Evolutionary conservation across 2,329 filamentous ascomycete species (phyloP).

Genomic region (Colletotrichum sp.): DNA sequence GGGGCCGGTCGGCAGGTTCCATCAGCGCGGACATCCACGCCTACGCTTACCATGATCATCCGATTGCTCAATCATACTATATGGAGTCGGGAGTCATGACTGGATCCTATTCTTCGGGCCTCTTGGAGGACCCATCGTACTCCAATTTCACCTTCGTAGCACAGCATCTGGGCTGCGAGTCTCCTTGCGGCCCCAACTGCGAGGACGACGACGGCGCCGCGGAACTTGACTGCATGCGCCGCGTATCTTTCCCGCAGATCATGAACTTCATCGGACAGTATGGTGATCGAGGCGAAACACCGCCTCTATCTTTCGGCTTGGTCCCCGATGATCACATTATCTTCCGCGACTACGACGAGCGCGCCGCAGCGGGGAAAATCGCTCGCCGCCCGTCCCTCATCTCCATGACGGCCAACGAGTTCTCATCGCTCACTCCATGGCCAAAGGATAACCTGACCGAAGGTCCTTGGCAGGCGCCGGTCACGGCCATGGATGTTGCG

Average conservation of each 20-base stretch:
- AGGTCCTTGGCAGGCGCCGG: constrained; percentile 27
- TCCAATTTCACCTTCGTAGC: constrained; percentile 41
- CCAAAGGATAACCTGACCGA: constrained; percentile 30
- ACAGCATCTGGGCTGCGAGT: constrained; percentile 35
- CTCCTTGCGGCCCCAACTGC: constrained; percentile 18
- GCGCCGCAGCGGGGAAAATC: constrained; percentile 26
- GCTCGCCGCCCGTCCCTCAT: constrained; percentile 33
- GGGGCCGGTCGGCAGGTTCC: constrained; percentile 52
- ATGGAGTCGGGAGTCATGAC: constrained; percentile 44
- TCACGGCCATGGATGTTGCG: constrained; percentile 22
- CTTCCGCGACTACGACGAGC: constrained; percentile 34
- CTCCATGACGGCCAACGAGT: constrained; percentile 36
- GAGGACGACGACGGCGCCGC: constrained; percentile 17
- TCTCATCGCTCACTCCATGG: constrained; percentile 29
- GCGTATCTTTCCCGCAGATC: constrained; percentile 32
- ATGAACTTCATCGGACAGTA: constrained; percentile 36
- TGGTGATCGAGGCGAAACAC: constrained; percentile 22
- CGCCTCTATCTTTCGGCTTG: constrained; percentile 28
- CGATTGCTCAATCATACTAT: constrained; percentile 46
- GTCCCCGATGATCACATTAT: constrained; percentile 31
- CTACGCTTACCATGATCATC: constrained; percentile 50
- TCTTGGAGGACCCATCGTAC: constrained; percentile 27
- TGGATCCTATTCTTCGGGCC: constrained; percentile 21
- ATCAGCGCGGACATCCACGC: constrained; percentile 44
- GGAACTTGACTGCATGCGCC: constrained; percentile 41